phyloP scores from a whole-genome alignment of 2,329 filamentous ascomycete species.

The Alternaria solani region DNA sequence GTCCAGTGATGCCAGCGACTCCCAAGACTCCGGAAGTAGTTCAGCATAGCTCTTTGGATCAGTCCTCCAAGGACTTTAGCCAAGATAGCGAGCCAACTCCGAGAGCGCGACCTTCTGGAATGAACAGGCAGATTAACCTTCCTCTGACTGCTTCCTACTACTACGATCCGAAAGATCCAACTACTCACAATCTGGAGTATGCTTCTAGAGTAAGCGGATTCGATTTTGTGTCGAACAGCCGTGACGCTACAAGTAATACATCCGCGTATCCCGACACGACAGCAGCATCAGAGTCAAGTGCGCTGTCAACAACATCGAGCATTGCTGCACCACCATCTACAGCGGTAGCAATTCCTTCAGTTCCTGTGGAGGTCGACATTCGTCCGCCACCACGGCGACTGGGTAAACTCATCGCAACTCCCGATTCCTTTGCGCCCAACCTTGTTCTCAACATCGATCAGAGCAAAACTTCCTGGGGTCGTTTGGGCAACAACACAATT shows the following conservation, averaged over 20 bases:
- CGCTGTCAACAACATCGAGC: constrained; percentile 22
- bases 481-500: constrained; percentile 72
- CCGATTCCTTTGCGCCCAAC: constrained; percentile 71
- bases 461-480: constrained; percentile 79
- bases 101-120: constrained; percentile 42
- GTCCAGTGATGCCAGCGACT: constrained; percentile 49
- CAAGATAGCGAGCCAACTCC: constrained; percentile 50
- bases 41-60: constrained; percentile 44
- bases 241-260: constrained; percentile 26
- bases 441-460: constrained; percentile 69
- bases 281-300: constrained; percentile 32
- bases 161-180: constrained; percentile 54
- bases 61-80: constrained; percentile 35
- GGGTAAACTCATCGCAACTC: constrained; percentile 71
- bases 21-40: constrained; percentile 49
- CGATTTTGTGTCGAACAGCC: constrained; percentile 48
- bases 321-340: constrained; percentile 27
- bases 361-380: constrained; percentile 43
- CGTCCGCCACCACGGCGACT: constrained; percentile 57
- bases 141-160: constrained; percentile 56
- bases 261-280: constrained; percentile 42
- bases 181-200: constrained; percentile 58
- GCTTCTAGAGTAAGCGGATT: constrained; percentile 56
- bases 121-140: constrained; percentile 56
- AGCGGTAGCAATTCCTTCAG: constrained; percentile 28